Base-by-base conservation (phyloP, 805 yeast species). In the Teunomyces tritomae region DNA sequence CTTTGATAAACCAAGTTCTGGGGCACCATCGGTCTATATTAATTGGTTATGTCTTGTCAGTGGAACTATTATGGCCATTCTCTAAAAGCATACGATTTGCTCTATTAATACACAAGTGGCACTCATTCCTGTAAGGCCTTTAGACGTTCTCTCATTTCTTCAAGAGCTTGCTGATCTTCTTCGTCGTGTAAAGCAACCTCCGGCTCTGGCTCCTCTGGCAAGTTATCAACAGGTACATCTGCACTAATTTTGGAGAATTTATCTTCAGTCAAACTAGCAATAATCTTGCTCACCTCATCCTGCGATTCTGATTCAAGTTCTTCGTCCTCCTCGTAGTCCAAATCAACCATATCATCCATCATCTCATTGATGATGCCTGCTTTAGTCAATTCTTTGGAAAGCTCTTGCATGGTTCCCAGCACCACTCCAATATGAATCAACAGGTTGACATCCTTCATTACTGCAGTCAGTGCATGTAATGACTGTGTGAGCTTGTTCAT, bases 331-430 rank as follows among this genome's bases (percentile, higher is more conserved):
- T 84, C 89, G 16, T 78, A 84, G 49, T 80, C 68, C 43, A 74
- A 67, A 50, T 91, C 98, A 50, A 92, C 74, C 52, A 88, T 83
- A 61, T 94, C 99, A 48, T 87, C 89, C 62, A 91, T 84, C 98
- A 94, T 94, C 62, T 94, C 99, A 55, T 88, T 89, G 46, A 94
- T 89, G 39, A 94, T 79, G 0, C 94, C 94, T 9, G 87, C 80
- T 65, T 85, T 87, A 81, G 87, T 83, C 57, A 92, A 76, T 67
- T 94, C 99, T 59, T 80, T 84, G 50, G 92, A 87, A 48, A 94
- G 70, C 56, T 86, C 95, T 59, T 85, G 85, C 87, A 92, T 89
- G 0, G 96, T 84, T 8, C 80, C 82, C 57, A 83, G 82, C 45
- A 94, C 68, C 54, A 86, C 90, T 0, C 98, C 97, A 45, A 94